Percentiles rank a stretch among this genome's conserved stretches.
Conservation (phyloP, 306 rosid genomes). For the Herpetospermum pedunculosum region DNA sequence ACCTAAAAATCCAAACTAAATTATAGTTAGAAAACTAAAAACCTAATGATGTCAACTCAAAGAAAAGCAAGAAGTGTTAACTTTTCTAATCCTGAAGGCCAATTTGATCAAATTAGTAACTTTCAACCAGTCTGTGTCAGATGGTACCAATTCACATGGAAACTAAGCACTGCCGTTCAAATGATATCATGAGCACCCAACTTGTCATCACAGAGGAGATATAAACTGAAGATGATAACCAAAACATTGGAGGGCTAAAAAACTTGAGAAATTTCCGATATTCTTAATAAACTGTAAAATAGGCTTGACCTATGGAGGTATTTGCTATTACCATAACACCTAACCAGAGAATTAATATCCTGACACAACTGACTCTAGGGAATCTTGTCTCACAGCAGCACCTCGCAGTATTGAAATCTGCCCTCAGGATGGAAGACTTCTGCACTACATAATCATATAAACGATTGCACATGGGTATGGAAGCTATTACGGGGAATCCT, state of each 20-base stretch:
- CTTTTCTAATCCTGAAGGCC: neutral
- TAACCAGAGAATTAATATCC: neutral
- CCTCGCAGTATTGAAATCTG: neutral
- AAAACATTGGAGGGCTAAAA: neutral
- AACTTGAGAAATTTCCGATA: conserved; percentile 8
- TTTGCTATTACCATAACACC: neutral
- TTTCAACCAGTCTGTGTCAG: neutral
- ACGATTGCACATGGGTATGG: conserved; percentile 6
- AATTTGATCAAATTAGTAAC: conserved; percentile 15
- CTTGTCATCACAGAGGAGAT: neutral
- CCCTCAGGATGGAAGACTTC: conserved; percentile 1
- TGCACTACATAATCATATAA: neutral
- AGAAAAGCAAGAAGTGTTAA: neutral
- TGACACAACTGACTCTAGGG: neutral
- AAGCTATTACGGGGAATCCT: conserved; percentile 8
- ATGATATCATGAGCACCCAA: conserved; percentile 7
- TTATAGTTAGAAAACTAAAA: neutral
- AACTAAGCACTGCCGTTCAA: conserved; percentile 12
- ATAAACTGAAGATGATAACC: neutral
- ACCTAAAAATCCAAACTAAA: neutral
- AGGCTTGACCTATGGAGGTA: neutral
- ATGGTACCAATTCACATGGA: neutral
- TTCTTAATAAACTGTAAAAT: conserved; percentile 1
- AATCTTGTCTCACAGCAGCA: neutral
- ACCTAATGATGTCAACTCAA: neutral